Base-by-base conservation (phyloP, 345 rosid species). In the Populus deltoides region DNA sequence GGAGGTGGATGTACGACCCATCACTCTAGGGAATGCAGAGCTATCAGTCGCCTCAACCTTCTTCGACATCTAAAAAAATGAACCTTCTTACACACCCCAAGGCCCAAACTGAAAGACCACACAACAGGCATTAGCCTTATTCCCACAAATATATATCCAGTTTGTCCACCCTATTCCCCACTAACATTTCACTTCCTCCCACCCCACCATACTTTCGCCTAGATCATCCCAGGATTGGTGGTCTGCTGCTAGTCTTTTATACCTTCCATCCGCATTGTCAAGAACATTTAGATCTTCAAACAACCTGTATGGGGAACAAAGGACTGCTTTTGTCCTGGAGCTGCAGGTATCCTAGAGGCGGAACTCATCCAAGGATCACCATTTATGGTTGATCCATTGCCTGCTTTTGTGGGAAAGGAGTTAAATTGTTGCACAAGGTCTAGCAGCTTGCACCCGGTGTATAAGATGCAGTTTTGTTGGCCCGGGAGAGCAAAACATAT, bases 271-370 rank as follows among this genome's bases (percentile, higher is more conserved):
- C n/a, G 85, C 83, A 81, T 76, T 89, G 72, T 96, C 91, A 11
- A 90, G 86, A 75, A 91, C 91, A 82, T 93, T 88, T 38, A 96
- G 83, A 81, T 96, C 98, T 79, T 96, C 97, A 87, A 92, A 93
- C 82, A 96, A 80, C 84, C 88, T 89, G 82, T 91, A 92, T 0
- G 99, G 88, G 97, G 98, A 77, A 92, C 78, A 75, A 88, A 93
- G 22, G 95, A 89, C 89, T 91, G 94, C 81, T 86, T 93, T 16
- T 85, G 91, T 7, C 77, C 71, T 6, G 83, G 31, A 38, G 89
- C 69, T 13, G 81, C 29, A 67, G 87, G 79, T 39, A 71, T 84
- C 57, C 72, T 66, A 24, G 85, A 69, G 29, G 53, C 85, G 6
- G 80, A 59, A 76, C 63, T 80, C 22, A 47, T 77, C 38, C 25